Conservation (phyloP, 345 rosid genomes). For the Rhodamnia argentea region DNA sequence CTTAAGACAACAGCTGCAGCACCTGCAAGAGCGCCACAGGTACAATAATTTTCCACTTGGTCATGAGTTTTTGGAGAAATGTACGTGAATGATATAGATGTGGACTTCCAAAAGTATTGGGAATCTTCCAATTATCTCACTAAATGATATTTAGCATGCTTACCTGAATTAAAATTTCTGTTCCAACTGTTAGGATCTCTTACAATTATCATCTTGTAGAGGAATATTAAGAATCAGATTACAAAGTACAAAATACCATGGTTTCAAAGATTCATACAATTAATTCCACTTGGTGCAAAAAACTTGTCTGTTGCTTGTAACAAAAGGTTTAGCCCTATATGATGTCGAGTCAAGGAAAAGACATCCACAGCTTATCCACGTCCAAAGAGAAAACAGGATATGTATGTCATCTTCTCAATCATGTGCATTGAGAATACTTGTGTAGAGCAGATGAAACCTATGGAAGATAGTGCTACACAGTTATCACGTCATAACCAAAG, state of each 20-base stretch:
- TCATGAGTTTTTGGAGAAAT: not conserved
- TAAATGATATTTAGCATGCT: not conserved
- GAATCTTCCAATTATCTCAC: not conserved
- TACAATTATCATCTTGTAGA: not conserved
- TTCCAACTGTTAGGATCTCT: not conserved
- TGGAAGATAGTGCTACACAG: not conserved
- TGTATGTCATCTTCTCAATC: not conserved
- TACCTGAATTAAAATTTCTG: not conserved
- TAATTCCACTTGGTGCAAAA: not conserved
- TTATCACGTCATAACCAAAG: not conserved
- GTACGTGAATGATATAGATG: not conserved
- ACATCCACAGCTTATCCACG: not conserved
- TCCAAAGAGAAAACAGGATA: not conserved
- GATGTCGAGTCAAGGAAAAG: not conserved
- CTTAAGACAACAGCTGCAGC: conserved; percentile 14
- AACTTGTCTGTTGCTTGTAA: not conserved
- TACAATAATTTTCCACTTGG: not conserved
- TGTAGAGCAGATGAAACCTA: not conserved
- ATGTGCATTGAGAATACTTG: not conserved
- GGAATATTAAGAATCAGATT: not conserved
- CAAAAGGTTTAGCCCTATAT: not conserved
- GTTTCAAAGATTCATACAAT: not conserved
- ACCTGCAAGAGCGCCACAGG: conserved; percentile 17
- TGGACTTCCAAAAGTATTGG: not conserved
- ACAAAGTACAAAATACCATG: not conserved